These are phyloP conservation scores for Neonectria faginata DNA, from an alignment of 2,329 filamentous ascomycete species.

Conservation along the genomic window DNA sequence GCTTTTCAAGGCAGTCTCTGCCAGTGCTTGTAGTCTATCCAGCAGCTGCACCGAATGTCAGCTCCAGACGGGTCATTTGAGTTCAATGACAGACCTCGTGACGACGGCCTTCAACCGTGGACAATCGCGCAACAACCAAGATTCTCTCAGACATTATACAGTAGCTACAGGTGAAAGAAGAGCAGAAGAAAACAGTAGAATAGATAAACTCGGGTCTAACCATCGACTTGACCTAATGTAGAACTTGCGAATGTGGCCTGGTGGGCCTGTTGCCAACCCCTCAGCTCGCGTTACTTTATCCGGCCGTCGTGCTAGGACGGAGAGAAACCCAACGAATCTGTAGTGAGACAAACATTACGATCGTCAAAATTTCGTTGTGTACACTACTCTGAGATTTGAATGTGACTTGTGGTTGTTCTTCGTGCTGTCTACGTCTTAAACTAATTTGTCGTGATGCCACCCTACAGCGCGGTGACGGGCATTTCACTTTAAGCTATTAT, in stretches of 20 bases:
- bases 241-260: neutral
- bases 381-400: neutral
- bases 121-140: slow-evolving; percentile 19
- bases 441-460: neutral
- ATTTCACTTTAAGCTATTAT: neutral
- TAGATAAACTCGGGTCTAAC: neutral
- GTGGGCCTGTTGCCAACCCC: neutral
- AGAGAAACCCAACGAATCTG: neutral
- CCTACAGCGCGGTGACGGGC: neutral
- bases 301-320: neutral
- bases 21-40: slow-evolving; percentile 9
- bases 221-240: neutral
- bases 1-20: neutral
- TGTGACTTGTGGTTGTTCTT: neutral
- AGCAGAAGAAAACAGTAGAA: neutral
- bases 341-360: neutral
- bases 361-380: neutral
- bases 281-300: slow-evolving; percentile 21
- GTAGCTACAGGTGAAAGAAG: neutral
- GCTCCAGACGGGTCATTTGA: neutral
- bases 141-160: slow-evolving; percentile 22
- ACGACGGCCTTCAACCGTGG: slow-evolving; percentile 17
- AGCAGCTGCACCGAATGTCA: slow-evolving; percentile 8
- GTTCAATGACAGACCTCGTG: slow-evolving; percentile 11
- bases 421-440: neutral